Evolutionary conservation across 2,329 filamentous ascomycete species (phyloP).

Genomic region (Hypoxylon sp.): DNA sequence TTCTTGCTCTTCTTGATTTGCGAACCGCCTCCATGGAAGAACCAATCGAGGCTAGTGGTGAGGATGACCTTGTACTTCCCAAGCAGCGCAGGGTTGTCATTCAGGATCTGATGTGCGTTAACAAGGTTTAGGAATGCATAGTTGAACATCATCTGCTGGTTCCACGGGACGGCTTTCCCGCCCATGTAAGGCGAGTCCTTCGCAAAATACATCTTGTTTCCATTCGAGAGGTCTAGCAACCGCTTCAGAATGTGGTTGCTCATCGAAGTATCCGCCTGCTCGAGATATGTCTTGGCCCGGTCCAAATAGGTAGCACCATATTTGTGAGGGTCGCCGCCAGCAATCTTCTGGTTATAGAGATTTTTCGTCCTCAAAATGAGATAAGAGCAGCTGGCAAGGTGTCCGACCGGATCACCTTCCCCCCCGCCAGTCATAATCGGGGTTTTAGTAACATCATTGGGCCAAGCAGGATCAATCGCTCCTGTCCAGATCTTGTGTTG

Average conservation of each 20-base stretch:
- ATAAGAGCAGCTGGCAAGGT: conserved; percentile 40
- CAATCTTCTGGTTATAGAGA: conserved; percentile 37
- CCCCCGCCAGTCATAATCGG: conserved; percentile 39
- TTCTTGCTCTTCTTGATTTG: conserved; percentile 33
- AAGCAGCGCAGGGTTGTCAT: conserved; percentile 34
- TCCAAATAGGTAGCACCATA: conserved; percentile 42
- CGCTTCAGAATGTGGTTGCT: conserved; percentile 38
- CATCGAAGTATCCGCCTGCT: conserved; percentile 39
- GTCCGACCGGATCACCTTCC: conserved; percentile 42
- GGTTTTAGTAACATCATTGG: conserved; percentile 31
- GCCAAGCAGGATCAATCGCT: conserved; percentile 41
- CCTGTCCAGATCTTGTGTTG: conserved; percentile 44
- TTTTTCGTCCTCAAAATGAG: conserved; percentile 40
- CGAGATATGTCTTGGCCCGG: conserved; percentile 38
- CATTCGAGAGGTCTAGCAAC: conserved; percentile 35
- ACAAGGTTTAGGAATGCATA: conserved; percentile 44
- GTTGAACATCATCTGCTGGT: conserved; percentile 49
- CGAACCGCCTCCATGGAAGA: conserved; percentile 40
- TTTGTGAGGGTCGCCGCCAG: conserved; percentile 36
- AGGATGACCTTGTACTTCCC: conserved; percentile 36
- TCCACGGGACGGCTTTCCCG: conserved; percentile 43
- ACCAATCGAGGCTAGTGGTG: conserved; percentile 38
- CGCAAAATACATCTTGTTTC: conserved; percentile 45
- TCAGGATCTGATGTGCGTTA: conserved; percentile 39
- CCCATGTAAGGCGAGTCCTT: conserved; percentile 43